phyloP scores from a whole-genome alignment of 306 rosid species.

The Vigna reflexopilosa region DNA sequence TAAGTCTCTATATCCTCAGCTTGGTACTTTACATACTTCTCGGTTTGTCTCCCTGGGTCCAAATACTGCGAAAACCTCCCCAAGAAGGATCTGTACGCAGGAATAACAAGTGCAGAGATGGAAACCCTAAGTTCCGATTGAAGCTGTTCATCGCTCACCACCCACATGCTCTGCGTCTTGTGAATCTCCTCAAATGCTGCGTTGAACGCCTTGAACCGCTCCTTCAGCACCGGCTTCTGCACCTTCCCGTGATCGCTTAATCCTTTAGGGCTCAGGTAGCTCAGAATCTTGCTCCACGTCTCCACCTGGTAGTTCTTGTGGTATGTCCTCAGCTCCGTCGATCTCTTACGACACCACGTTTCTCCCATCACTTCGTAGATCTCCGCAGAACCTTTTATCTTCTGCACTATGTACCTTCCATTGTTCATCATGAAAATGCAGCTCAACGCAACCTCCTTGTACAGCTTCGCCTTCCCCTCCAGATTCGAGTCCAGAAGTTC shows the following conservation, averaged over 20 bases:
- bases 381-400: conserved; percentile 72
- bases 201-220: conserved; percentile 81
- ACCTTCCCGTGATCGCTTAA: conserved; percentile 64
- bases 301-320: conserved; percentile 85
- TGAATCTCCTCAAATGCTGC: conserved; percentile 77
- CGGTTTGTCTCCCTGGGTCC: conserved; percentile 71
- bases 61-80: conserved; percentile 80
- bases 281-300: conserved; percentile 72
- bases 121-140: conserved; percentile 89
- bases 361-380: conserved; percentile 71
- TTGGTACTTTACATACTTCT: conserved; percentile 82
- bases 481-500: conserved; percentile 70
- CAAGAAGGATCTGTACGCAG: conserved; percentile 76
- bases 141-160: conserved; percentile 86
- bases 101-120: conserved; percentile 75
- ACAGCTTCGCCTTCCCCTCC: conserved; percentile 68
- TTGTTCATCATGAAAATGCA: conserved; percentile 90
- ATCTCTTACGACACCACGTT: conserved; percentile 77
- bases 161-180: conserved; percentile 86
- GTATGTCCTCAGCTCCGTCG: conserved; percentile 66
- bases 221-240: conserved; percentile 72
- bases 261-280: conserved; percentile 68
- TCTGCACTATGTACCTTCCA: conserved; percentile 81
- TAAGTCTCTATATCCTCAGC: conserved; percentile 77
- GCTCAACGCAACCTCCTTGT: conserved; percentile 66